Evolutionary conservation across 2,329 filamentous ascomycete species (phyloP).

Genomic region (Phialophora chinensis): DNA sequence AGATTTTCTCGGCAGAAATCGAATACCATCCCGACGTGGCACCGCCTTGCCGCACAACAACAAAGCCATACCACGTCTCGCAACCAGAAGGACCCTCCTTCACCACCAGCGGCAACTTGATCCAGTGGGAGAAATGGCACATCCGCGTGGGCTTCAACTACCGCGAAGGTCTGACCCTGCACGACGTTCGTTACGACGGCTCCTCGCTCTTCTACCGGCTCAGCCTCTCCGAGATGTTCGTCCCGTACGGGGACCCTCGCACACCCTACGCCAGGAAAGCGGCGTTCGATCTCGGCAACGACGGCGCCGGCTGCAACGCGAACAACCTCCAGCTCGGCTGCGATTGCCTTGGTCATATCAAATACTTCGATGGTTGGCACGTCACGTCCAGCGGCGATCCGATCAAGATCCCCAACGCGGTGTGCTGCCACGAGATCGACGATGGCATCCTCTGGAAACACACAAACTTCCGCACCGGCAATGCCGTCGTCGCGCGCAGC

Average conservation of each 20-base stretch:
- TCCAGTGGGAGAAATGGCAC: slow-evolving; percentile 54
- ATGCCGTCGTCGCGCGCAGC: slow-evolving; percentile 45
- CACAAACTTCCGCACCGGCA: slow-evolving; percentile 48
- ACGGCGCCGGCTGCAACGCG: slow-evolving; percentile 51
- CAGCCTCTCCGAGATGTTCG: slow-evolving; percentile 53
- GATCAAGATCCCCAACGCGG: slow-evolving; percentile 49
- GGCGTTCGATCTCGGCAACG: slow-evolving; percentile 54
- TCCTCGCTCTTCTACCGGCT: slow-evolving; percentile 52
- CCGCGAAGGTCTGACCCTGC: slow-evolving; percentile 52
- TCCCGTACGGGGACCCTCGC: slow-evolving; percentile 52
- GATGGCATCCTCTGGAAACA: slow-evolving; percentile 51
- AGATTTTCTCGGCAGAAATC: slow-evolving; percentile 47
- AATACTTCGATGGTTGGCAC: slow-evolving; percentile 52
- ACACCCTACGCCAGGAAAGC: slow-evolving; percentile 51
- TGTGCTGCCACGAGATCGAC: slow-evolving; percentile 52
- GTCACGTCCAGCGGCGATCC: slow-evolving; percentile 46
- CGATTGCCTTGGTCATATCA: slow-evolving; percentile 53
- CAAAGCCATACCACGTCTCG: slow-evolving; percentile 47
- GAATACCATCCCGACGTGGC: slow-evolving; percentile 47
- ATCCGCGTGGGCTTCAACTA: slow-evolving; percentile 55
- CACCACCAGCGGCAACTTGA: slow-evolving; percentile 41
- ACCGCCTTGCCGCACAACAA: slow-evolving; percentile 43
- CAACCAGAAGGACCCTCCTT: slow-evolving; percentile 49
- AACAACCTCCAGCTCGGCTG: slow-evolving; percentile 53
- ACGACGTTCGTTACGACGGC: slow-evolving; percentile 50